Evolutionary conservation across 352 stramenopile species (phyloP).

Genomic region (Elongisporangium senticosum): DNA sequence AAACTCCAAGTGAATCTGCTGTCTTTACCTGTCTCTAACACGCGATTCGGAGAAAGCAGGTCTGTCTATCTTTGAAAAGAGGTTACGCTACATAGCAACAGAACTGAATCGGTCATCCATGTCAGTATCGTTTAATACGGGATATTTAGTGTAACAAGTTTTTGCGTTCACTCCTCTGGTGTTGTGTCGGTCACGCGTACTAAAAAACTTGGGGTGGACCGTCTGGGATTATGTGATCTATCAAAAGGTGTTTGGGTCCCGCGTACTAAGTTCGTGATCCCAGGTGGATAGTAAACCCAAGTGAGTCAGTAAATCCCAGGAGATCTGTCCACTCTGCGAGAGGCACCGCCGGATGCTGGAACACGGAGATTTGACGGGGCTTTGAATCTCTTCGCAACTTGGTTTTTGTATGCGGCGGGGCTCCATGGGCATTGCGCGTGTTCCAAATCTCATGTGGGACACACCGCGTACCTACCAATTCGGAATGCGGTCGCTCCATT

Average conservation of each 20-base stretch:
- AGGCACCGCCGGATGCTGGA: conserved; percentile 5
- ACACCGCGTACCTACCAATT: neutral
- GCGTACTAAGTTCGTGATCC: conserved; percentile 13
- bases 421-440: conserved; percentile 7
- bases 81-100: no score
- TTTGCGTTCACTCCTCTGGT: conserved; percentile 2
- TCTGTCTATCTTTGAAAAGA: no score
- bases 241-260: conserved; percentile 3
- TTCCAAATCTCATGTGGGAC: conserved; percentile 8
- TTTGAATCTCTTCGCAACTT: conserved; percentile 18
- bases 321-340: conserved; percentile 11
- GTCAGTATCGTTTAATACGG: neutral
- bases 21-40: no score
- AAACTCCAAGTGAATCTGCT: no score
- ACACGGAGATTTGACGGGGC: conserved; percentile 18
- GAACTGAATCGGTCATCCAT: neutral
- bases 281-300: conserved; percentile 2
- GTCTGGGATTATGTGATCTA: conserved; percentile 9
- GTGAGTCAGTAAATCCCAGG: conserved; percentile 8
- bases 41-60: no score
- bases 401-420: conserved; percentile 21
- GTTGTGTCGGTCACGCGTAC: conserved; percentile 20
- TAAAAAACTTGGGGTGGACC: conserved; percentile 6
- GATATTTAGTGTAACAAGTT: neutral
- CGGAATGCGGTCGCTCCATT: conserved; percentile 16